These are phyloP conservation scores for Thraustochytrium sp. DNA, from an alignment of 352 stramenopile species.

Conservation along the genomic window DNA sequence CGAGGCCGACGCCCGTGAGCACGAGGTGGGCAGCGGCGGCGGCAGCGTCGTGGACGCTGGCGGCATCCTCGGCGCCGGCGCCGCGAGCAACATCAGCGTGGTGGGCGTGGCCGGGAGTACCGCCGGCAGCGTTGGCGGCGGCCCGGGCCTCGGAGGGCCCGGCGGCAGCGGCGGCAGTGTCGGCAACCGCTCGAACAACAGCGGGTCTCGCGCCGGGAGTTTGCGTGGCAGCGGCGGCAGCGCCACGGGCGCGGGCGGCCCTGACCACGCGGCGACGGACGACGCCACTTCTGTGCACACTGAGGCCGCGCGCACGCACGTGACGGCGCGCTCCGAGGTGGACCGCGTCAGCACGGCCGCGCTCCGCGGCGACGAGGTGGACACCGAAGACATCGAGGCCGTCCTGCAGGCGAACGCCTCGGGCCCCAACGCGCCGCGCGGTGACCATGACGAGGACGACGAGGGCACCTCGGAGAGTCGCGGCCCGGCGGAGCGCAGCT, in stretches of 20 bases:
- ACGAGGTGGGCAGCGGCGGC: background rate
- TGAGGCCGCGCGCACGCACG: background rate
- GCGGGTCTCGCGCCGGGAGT: too few relatives aligned
- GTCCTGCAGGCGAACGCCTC: background rate
- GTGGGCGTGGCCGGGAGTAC: too few relatives aligned
- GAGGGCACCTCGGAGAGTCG: background rate
- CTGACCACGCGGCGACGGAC: background rate
- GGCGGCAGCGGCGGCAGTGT: too few relatives aligned
- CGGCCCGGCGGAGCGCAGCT: background rate
- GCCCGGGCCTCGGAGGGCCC: too few relatives aligned
- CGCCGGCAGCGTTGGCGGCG: too few relatives aligned
- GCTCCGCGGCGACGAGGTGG: background rate
- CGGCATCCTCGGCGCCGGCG: too few relatives aligned
- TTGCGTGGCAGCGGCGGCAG: too few relatives aligned
- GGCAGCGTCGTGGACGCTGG: background rate
- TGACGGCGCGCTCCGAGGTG: background rate
- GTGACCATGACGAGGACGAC: conserved; percentile 3
- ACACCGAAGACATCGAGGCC: background rate
- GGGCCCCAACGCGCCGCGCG: background rate
- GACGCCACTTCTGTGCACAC: background rate
- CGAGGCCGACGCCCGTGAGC: background rate
- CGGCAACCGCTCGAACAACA: too few relatives aligned
- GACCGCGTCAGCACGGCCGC: background rate
- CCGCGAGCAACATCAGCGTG: too few relatives aligned
- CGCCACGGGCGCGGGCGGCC: background rate